These are phyloP conservation scores for Stachybotrys echinatus DNA, from an alignment of 2,329 filamentous ascomycete species.

Conservation along the genomic window DNA sequence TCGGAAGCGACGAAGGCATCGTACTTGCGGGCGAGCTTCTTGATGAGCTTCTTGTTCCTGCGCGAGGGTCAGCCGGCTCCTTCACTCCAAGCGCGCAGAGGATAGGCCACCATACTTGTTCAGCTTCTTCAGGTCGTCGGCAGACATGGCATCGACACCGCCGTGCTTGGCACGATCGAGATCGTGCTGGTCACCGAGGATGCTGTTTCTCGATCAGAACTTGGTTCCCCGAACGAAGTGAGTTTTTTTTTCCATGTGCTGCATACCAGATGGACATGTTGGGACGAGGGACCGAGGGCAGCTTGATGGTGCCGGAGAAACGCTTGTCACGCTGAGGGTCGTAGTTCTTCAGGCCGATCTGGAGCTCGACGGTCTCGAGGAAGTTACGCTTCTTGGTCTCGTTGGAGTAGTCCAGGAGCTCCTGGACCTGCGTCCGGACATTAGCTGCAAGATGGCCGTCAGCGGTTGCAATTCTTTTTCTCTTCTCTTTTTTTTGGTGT, in stretches of 20 bases:
- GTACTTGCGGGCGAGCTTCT: conserved; percentile 99
- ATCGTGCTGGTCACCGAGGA: conserved; percentile 79
- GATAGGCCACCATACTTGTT: conserved; percentile 61
- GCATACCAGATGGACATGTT: conserved; percentile 73
- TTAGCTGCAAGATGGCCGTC: conserved; percentile 51
- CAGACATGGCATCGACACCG: conserved; percentile 95
- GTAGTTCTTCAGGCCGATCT: conserved; percentile 98
- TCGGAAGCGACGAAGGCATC: conserved; percentile 98
- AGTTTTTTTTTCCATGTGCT: background rate
- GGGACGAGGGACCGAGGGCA: conserved; percentile 85
- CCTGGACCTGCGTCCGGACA: conserved; percentile 90
- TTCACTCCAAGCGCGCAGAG: background rate
- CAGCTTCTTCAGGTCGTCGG: conserved; percentile 99
- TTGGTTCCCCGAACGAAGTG: too few relatives aligned
- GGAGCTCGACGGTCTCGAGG: conserved; percentile 86
- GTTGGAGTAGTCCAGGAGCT: conserved; percentile 91
- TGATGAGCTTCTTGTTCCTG: conserved; percentile 99
- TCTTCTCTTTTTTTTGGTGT: background rate
- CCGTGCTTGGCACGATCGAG: conserved; percentile 99
- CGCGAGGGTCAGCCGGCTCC: background rate
- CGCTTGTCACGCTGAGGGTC: conserved; percentile 99
- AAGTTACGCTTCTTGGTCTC: conserved; percentile 98
- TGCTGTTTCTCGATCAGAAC: conserved; percentile 29
- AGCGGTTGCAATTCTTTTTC: conserved; percentile 22
- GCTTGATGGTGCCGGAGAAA: conserved; percentile 99